Evolutionary conservation across 192 early-diverging fungal species (phyloP), one percentile per base, ranked within the genome.

Genomic region (Funneliformis geosporum): DNA sequence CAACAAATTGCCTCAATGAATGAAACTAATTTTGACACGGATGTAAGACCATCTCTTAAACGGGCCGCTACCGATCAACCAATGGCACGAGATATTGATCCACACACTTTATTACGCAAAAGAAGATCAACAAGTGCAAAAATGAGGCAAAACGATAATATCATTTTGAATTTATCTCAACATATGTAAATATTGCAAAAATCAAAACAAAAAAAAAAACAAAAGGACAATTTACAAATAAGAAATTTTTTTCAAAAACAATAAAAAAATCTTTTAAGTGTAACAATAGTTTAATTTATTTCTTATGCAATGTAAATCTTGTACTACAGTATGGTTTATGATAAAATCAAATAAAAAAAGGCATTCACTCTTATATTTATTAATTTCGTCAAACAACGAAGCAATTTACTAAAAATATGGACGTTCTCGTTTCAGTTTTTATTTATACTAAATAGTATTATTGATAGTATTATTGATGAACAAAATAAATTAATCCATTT

Each of bases 51-150:
- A 39, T 68, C 66, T 21, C 14, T 68, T 6, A 68, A 68, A 68
- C 27, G 66, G 5, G 16, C 66, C 18, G 38, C 66, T 18, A 40
- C 66, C 18, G 66, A 68, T 68, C 38, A 21, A 39, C 66, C 27
- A 16, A 39, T 18, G 50, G 16, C 38, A 16, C 66, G 38, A 68
- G 66, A 68, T 18, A 42, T 68, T 68, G 38, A 39, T 40, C 14
- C 66, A 55, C 50, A 55, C 16, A 16, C 14, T 21, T 55, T 55
- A 11, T 33, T 68, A 6, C 66, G 66, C 14, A 68, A 68, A 68
- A 68, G 33, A 68, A 68, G 66, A 68, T 68, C 66, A 38, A 68
- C 66, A 21, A 39, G 38, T 42, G 27, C 38, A 39, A 68, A 68
- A 68, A 68, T 55, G 50, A 55, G 50, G 21, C 50, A 14, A 16